phyloP scores from a whole-genome alignment of 2,329 filamentous ascomycete genomes.

The Davidsoniella virescens region DNA sequence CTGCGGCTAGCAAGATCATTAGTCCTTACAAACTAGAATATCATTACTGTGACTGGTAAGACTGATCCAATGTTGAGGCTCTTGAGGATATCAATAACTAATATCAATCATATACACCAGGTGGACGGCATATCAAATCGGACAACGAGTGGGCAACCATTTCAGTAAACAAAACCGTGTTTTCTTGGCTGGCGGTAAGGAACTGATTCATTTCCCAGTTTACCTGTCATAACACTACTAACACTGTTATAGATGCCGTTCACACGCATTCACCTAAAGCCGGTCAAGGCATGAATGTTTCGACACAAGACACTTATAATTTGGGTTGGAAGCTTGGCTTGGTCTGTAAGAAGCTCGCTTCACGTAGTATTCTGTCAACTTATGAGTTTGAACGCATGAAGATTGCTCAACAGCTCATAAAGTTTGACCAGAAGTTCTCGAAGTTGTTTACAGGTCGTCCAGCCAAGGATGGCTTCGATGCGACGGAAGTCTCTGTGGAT shows the following conservation, averaged over 20 bases:
- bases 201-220: conserved; percentile 14
- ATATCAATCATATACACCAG: conserved; percentile 20
- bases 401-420: conserved; percentile 27
- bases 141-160: conserved; percentile 39
- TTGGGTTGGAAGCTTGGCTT: conserved; percentile 34
- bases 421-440: conserved; percentile 32
- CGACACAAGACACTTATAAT: conserved; percentile 44
- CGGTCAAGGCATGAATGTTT: conserved; percentile 51
- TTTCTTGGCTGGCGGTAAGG: conserved; percentile 50
- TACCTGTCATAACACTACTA: background rate
- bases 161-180: conserved; percentile 38
- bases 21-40: conserved; percentile 49
- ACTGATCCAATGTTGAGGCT: conserved; percentile 20
- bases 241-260: conserved; percentile 26
- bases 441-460: conserved; percentile 36
- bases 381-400: conserved; percentile 36
- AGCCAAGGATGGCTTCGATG: conserved; percentile 43
- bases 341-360: conserved; percentile 23
- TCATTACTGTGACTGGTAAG: conserved; percentile 40
- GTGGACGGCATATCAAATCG: conserved; percentile 51
- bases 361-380: conserved; percentile 27
- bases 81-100: background rate
- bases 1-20: conserved; percentile 46
- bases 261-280: conserved; percentile 34
- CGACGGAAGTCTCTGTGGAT: conserved; percentile 43